Conservation (phyloP, 1,139 yeast genomes). For the Sugiyamaella neomexicana region DNA sequence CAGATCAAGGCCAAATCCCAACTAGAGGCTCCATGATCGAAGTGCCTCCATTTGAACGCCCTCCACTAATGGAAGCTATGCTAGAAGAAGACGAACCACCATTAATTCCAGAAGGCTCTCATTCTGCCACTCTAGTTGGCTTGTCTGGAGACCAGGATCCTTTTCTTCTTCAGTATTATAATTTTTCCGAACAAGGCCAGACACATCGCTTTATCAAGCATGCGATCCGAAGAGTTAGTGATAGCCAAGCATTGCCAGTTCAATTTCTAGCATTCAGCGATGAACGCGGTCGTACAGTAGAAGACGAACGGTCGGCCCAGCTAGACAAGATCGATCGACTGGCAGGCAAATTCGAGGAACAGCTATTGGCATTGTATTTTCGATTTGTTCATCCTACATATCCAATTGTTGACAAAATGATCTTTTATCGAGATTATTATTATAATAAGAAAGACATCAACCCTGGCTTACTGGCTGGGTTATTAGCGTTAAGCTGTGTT, state of each 20-base stretch:
- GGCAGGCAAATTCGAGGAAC: constrained; percentile 35
- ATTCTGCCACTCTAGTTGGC: constrained; percentile 36
- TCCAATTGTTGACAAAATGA: constrained; percentile 41
- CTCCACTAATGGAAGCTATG: constrained; percentile 23
- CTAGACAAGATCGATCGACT: constrained; percentile 29
- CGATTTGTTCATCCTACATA: constrained; percentile 41
- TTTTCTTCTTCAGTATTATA: constrained; percentile 36
- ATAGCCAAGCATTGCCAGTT: constrained; percentile 32
- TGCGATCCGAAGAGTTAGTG: constrained; percentile 36
- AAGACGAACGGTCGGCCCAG: constrained; percentile 29
- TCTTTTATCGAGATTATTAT: constrained; percentile 39
- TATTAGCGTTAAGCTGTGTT: constrained; percentile 41
- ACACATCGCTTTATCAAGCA: constrained; percentile 37
- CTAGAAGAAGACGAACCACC: constrained; percentile 28
- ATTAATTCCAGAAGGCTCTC: constrained; percentile 33
- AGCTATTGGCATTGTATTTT: constrained; percentile 40
- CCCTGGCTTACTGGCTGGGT: constrained; percentile 39
- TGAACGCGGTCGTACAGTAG: constrained; percentile 24
- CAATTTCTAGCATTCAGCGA: constrained; percentile 36
- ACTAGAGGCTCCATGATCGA: constrained; percentile 22
- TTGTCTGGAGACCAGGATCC: constrained; percentile 43
- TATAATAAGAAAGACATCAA: constrained; percentile 35
- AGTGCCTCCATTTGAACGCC: constrained; percentile 31
- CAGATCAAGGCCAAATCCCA: constrained; percentile 4
- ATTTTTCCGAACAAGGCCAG: constrained; percentile 31